These are phyloP conservation scores for Castanospermum australe DNA, from an alignment of 306 rosid species.

Conservation along the genomic window DNA sequence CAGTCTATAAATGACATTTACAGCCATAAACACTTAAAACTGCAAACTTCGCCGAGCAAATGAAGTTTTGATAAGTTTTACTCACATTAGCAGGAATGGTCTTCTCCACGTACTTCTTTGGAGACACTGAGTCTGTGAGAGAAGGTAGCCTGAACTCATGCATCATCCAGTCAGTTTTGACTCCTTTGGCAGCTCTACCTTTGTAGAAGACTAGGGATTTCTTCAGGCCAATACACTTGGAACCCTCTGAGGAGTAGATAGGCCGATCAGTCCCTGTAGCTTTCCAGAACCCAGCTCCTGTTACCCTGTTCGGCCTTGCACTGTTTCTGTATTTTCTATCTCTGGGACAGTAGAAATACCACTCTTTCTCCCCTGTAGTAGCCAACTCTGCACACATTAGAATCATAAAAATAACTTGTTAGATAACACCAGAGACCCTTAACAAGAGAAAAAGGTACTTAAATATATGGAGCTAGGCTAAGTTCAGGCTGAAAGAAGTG, in stretches of 20 bases:
- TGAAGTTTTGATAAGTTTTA: not conserved
- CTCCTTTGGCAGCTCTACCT: slow-evolving; percentile 87
- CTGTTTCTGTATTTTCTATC: slow-evolving; percentile 95
- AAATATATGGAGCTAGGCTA: not conserved
- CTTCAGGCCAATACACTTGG: slow-evolving; percentile 85
- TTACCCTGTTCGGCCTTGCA: slow-evolving; percentile 90
- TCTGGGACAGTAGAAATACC: slow-evolving; percentile 93
- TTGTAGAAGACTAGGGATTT: slow-evolving; percentile 88
- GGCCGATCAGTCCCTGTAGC: slow-evolving; percentile 94
- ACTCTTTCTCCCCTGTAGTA: slow-evolving; percentile 78
- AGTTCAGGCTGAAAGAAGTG: not conserved
- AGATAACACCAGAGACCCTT: not conserved
- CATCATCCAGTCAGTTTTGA: slow-evolving; percentile 99
- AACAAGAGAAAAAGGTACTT: not conserved
- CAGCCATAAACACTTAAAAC: not conserved
- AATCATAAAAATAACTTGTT: not conserved
- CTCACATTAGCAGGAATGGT: slow-evolving; percentile 66
- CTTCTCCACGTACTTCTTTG: slow-evolving; percentile 56
- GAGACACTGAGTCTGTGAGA: slow-evolving; percentile 47
- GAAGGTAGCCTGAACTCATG: slow-evolving; percentile 92
- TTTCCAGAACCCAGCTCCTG: slow-evolving; percentile 94
- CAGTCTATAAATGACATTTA: not conserved
- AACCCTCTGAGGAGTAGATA: slow-evolving; percentile 82
- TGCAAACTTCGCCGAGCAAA: not conserved
- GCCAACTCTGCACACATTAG: slow-evolving; percentile 60